A percentile compares a stretch with the other conserved stretches of the same genome.
These are phyloP conservation scores for Arthroderma sp. DNA, from an alignment of 2,329 filamentous ascomycete genomes.

Conservation along the genomic window DNA sequence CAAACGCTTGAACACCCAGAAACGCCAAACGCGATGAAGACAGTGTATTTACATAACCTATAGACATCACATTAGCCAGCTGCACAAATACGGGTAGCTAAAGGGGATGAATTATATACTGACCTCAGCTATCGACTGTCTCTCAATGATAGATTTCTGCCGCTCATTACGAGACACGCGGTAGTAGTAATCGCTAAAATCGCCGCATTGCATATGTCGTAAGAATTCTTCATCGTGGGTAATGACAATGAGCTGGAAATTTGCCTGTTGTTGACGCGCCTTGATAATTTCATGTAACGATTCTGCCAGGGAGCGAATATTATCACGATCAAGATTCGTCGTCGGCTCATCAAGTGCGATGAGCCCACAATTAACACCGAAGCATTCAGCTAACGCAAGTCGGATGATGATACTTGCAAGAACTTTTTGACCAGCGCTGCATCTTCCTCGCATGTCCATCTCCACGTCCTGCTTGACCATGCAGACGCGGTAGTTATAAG, in stretches of 20 bases:
- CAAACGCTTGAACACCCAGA: too few species aligned
- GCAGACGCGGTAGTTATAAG: conserved; percentile 92
- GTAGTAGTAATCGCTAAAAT: conserved; percentile 88
- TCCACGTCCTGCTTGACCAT: conserved; percentile 97
- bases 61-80: conserved; percentile 1
- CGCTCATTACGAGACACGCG: conserved; percentile 67
- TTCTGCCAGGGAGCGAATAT: conserved; percentile 77
- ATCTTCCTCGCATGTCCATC: conserved; percentile 98
- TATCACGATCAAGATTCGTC: conserved; percentile 89
- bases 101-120: conserved; percentile 8
- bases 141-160: conserved; percentile 78
- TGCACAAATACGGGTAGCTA: background rate
- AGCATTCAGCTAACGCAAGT: conserved; percentile 87
- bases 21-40: too few species aligned
- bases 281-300: conserved; percentile 80
- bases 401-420: conserved; percentile 96
- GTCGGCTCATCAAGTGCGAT: conserved; percentile 97
- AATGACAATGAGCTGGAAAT: conserved; percentile 97
- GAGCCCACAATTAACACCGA: conserved; percentile 87
- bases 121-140: conserved; percentile 41
- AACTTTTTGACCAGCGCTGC: conserved; percentile 92
- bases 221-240: conserved; percentile 97
- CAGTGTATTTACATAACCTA: conserved; percentile 9
- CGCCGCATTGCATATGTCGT: conserved; percentile 80
- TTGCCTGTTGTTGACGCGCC: conserved; percentile 67